Conservation (phyloP, 768 basidiomycete genomes). For the Podaxis rugospora region DNA sequence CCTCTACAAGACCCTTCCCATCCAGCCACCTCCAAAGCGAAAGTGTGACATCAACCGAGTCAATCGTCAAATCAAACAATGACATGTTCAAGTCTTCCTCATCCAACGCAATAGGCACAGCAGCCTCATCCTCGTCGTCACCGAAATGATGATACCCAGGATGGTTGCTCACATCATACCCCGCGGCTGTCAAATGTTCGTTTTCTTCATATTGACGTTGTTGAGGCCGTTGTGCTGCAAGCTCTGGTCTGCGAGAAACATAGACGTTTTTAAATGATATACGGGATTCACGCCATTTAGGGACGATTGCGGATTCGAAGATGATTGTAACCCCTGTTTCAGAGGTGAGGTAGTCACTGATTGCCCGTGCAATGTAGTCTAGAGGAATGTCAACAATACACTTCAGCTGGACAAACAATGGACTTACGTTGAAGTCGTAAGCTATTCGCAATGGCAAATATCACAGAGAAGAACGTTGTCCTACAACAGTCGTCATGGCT, state of each 20-base stretch:
- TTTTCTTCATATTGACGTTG: conserved; percentile 12
- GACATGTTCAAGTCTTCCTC: conserved; percentile 72
- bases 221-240: conserved; percentile 15
- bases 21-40: conserved; percentile 92
- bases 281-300: conserved; percentile 94
- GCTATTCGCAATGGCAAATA: conserved; percentile 88
- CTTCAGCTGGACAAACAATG: neutral
- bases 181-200: conserved; percentile 55
- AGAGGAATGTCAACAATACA: conserved; percentile 5
- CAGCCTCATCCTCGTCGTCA: conserved; percentile 51
- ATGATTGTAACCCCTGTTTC: conserved; percentile 93
- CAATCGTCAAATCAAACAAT: conserved; percentile 90
- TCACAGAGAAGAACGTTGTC: conserved; percentile 92
- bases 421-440: conserved; percentile 73
- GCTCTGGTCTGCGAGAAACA: conserved; percentile 71
- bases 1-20: conserved; percentile 88
- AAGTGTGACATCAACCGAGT: conserved; percentile 92
- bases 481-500: conserved; percentile 29
- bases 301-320: conserved; percentile 97
- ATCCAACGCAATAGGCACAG: conserved; percentile 17
- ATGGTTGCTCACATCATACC: conserved; percentile 76
- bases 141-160: conserved; percentile 58
- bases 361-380: conserved; percentile 82
- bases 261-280: conserved; percentile 98
- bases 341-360: conserved; percentile 90